Percentiles rank a stretch among this genome's conserved stretches.
These are phyloP conservation scores for Zygosaccharomyces sapae DNA, from an alignment of 1,139 yeast genomes.

Conservation along the genomic window DNA sequence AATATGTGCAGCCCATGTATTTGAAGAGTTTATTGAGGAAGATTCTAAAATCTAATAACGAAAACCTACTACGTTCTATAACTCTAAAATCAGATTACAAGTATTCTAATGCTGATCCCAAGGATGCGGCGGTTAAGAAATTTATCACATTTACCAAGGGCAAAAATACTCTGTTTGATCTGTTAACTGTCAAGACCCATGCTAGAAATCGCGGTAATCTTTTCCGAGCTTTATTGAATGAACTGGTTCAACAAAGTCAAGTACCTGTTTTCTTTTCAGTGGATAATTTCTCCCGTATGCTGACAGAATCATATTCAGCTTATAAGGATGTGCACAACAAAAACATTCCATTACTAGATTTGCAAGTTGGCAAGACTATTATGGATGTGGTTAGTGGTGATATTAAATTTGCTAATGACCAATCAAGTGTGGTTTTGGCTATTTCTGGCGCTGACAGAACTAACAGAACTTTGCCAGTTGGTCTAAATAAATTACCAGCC, in stretches of 20 bases:
- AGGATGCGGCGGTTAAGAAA: slow-evolving; percentile 26
- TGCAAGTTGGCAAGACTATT: slow-evolving; percentile 64
- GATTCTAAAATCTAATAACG: slow-evolving; percentile 53
- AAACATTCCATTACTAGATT: slow-evolving; percentile 56
- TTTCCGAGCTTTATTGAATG: slow-evolving; percentile 53
- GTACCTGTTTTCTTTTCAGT: slow-evolving; percentile 66
- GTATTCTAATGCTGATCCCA: slow-evolving; percentile 30
- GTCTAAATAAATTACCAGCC: slow-evolving; percentile 50
- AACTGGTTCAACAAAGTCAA: slow-evolving; percentile 41
- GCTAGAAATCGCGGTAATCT: slow-evolving; percentile 40
- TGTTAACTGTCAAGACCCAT: slow-evolving; percentile 39
- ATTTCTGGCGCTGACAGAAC: slow-evolving; percentile 48
- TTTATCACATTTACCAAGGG: slow-evolving; percentile 40
- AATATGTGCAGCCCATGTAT: slow-evolving; percentile 78
- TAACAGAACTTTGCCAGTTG: slow-evolving; percentile 57
- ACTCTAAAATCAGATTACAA: slow-evolving; percentile 47
- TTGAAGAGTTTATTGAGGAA: slow-evolving; percentile 58
- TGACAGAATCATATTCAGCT: slow-evolving; percentile 52
- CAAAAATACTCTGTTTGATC: slow-evolving; percentile 44
- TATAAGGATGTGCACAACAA: slow-evolving; percentile 59
- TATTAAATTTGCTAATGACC: slow-evolving; percentile 39
- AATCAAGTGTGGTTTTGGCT: slow-evolving; percentile 68
- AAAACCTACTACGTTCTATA: slow-evolving; percentile 46
- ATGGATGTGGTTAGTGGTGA: slow-evolving; percentile 57
- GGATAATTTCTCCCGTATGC: slow-evolving; percentile 69